Conservation (phyloP, 1,284 basidiomycete genomes). For the Austropuccinia psidii region DNA sequence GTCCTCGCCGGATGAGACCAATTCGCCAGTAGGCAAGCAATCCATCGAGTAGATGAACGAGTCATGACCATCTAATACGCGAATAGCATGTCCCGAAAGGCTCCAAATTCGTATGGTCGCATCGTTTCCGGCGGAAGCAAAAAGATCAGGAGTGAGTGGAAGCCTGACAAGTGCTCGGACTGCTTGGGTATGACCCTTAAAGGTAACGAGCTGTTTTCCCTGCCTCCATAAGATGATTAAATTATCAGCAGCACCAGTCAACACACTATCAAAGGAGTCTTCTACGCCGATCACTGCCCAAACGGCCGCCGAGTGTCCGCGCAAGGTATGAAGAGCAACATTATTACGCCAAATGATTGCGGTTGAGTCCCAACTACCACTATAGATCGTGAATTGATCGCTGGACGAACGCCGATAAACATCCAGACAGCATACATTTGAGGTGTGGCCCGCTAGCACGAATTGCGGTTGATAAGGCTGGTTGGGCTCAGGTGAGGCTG, state of each 20-base stretch:
- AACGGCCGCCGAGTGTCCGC: constrained; percentile 81
- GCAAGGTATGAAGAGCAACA: constrained; percentile 64
- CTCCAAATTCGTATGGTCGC: constrained; percentile 81
- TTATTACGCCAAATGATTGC: constrained; percentile 89
- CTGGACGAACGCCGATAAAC: constrained; percentile 35
- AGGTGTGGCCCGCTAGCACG: constrained; percentile 62
- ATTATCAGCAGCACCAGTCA: constrained; percentile 94
- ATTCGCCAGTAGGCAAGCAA: constrained; percentile 62
- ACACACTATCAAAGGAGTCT: constrained; percentile 57
- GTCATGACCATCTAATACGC: constrained; percentile 80
- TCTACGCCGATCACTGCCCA: constrained; percentile 85
- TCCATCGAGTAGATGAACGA: constrained; percentile 91
- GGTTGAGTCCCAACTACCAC: constrained; percentile 96
- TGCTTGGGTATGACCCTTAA: constrained; percentile 48
- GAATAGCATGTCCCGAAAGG: constrained; percentile 62
- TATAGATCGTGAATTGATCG: constrained; percentile 38
- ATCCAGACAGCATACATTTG: constrained; percentile 82
- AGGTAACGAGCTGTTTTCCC: constrained; percentile 43
- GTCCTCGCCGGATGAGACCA: constrained; percentile 90
- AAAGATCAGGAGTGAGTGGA: constrained; percentile 35
- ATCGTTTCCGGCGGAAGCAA: constrained; percentile 39
- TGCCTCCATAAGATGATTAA: constrained; percentile 77
- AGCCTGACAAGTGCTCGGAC: constrained; percentile 19
- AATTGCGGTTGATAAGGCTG: constrained; percentile 48
- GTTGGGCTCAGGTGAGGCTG: constrained; percentile 53